Base-by-base conservation (phyloP, 257 asterid genomes). In the Nicotiana paniculata region DNA sequence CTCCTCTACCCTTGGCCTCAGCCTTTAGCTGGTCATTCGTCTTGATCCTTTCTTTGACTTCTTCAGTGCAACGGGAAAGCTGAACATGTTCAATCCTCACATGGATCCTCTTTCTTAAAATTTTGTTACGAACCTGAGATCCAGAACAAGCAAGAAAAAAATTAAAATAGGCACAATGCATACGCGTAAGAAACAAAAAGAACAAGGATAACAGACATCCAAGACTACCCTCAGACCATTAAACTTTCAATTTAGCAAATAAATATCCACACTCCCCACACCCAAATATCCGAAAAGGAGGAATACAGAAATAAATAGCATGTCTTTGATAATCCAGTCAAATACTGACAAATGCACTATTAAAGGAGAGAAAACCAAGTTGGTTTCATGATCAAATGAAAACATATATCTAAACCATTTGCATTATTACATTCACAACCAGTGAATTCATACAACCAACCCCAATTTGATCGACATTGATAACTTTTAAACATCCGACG, bases 11-110 rank as follows among this genome's bases (percentile, higher is more conserved):
- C 86, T 89, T 92, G 0, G 97, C 97, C 5, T 89, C 95, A 0
- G 94, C 91, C 86, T 93, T 93, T 77, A 89, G 61, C 70, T 89
- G 82, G 58, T 93, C 97, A 18, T 93, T 93, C 84, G 82, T 87
- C 85, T 87, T 92, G 0, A 90, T 85, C 89, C 97, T 89, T 43
- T 57, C 48, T 68, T 68, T 83, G 33, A 93, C 32, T 35, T 93
- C 97, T 81, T 93, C 97, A 0, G 83, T 87, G 90, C 97, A 93
- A 26, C 97, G 75, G 0, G 97, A 94, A 30, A 88, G 90, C 84
- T 89, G 93, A 76, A 92, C 96, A 24, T 93, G 98, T 64, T 93
- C 98, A 18, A 93, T 85, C 1, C 96, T 94, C 0, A 89, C 97
- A 59, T 93, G 97, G 17, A 93, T 90, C 57, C 97, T 88, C 91